A percentile compares a stretch with the other conserved stretches of the same genome.
Evolutionary conservation across 2,329 filamentous ascomycete species (phyloP).

Genomic region (Zymoseptoria ardabiliae): DNA sequence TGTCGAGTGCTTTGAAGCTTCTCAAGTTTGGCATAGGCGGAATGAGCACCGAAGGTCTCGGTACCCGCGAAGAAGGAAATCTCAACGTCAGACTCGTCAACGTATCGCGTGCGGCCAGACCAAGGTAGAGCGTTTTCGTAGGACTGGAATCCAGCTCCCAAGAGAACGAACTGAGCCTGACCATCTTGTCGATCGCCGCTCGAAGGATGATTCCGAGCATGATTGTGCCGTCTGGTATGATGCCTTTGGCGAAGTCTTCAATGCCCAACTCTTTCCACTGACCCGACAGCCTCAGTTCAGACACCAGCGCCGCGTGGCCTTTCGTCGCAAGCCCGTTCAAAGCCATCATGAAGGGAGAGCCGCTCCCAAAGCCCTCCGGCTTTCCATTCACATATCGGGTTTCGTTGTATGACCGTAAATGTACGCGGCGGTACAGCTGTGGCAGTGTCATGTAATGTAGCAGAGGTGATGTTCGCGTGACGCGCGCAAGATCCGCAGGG

Average conservation of each 20-base stretch:
- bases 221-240: constrained; percentile 58
- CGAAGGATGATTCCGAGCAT: constrained; percentile 55
- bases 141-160: constrained; percentile 58
- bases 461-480: constrained; percentile 54
- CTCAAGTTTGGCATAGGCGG: constrained; percentile 51
- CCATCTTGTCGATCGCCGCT: constrained; percentile 53
- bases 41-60: constrained; percentile 49
- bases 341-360: constrained; percentile 57
- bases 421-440: constrained; percentile 51
- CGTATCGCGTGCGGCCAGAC: constrained; percentile 43
- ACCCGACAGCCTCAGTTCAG: constrained; percentile 46
- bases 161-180: constrained; percentile 47
- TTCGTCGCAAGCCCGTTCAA: constrained; percentile 55
- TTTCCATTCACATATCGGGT: constrained; percentile 52
- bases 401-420: constrained; percentile 50
- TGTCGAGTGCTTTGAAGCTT: constrained; percentile 49
- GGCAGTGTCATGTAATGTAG: constrained; percentile 59
- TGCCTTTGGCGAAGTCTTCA: constrained; percentile 51
- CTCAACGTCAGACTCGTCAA: constrained; percentile 49
- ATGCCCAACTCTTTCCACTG: constrained; percentile 52
- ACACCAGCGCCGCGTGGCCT: constrained; percentile 46
- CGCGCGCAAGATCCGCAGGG: constrained; percentile 50
- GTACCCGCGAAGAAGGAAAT: constrained; percentile 50
- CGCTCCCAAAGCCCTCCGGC: constrained; percentile 55
- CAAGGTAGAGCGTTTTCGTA: constrained; percentile 51